Conservation (phyloP, 352 stramenopile genomes). For the Aphanomyces stellatus region DNA sequence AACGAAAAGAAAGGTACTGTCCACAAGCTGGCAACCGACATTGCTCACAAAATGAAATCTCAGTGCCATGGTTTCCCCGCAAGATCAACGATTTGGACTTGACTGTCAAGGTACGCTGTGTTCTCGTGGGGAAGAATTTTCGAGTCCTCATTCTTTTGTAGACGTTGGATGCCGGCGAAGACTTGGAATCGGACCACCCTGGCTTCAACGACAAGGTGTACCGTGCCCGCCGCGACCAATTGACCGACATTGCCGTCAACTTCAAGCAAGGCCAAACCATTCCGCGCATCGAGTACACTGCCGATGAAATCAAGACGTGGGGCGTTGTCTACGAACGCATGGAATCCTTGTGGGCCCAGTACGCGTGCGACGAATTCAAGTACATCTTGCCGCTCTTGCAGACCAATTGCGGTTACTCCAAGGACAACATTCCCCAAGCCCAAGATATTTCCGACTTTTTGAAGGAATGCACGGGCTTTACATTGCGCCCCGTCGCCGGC, state of each 20-base stretch:
- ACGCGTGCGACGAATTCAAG: slow-evolving; percentile 97
- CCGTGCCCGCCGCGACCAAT: slow-evolving; percentile 73
- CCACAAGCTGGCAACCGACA: neutral
- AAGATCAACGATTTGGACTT: slow-evolving; percentile 77
- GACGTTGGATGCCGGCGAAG: slow-evolving; percentile 91
- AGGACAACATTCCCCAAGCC: slow-evolving; percentile 93
- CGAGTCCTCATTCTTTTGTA: slow-evolving; percentile 23
- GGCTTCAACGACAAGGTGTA: slow-evolving; percentile 92
- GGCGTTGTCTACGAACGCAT: slow-evolving; percentile 90
- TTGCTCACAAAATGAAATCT: neutral
- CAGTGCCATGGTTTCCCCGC: slow-evolving; percentile 78
- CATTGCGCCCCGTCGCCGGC: slow-evolving; percentile 90
- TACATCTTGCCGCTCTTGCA: slow-evolving; percentile 91
- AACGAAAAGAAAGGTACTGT: slow-evolving; percentile 87
- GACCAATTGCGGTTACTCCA: slow-evolving; percentile 90
- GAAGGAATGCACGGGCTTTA: slow-evolving; percentile 86
- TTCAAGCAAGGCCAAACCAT: slow-evolving; percentile 90
- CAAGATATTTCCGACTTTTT: slow-evolving; percentile 94
- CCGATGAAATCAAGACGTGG: slow-evolving; percentile 90
- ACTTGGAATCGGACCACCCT: slow-evolving; percentile 91
- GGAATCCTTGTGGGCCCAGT: slow-evolving; percentile 88
- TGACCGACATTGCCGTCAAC: slow-evolving; percentile 83
- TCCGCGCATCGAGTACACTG: slow-evolving; percentile 90
- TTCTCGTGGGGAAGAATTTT: neutral
- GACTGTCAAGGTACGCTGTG: slow-evolving; percentile 38